Percentiles rank a stretch among this genome's conserved stretches.
Evolutionary conservation across 805 yeast species (phyloP).

Genomic region (Barnettozyma sucrosica): DNA sequence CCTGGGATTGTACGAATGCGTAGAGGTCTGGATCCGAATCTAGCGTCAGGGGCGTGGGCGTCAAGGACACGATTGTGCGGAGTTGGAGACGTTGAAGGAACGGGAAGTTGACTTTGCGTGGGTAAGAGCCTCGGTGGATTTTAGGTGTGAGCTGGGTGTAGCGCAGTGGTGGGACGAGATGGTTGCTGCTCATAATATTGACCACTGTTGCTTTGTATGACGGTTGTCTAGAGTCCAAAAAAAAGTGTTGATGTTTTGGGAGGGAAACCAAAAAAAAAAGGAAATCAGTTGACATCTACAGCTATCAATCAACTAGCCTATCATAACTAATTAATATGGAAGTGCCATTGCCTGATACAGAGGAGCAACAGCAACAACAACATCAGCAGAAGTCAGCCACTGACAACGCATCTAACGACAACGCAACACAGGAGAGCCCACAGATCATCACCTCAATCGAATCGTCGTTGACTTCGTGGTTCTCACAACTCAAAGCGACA

Average conservation of each 20-base stretch:
- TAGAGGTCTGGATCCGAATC: slow-evolving; percentile 46
- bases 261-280: too few species aligned
- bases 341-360: neutral
- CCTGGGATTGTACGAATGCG: slow-evolving; percentile 45
- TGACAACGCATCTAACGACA: too few species aligned
- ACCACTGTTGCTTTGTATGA: neutral
- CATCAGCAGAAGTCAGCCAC: neutral
- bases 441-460: neutral
- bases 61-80: slow-evolving; percentile 68
- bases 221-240: too few species aligned
- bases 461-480: neutral
- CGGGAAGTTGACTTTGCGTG: slow-evolving; percentile 65
- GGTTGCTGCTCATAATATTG: neutral
- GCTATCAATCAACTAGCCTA: too few species aligned
- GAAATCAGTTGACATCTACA: too few species aligned
- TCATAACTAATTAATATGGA: too few species aligned
- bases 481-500: neutral
- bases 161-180: slow-evolving; percentile 67
- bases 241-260: too few species aligned
- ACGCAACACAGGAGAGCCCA: neutral
- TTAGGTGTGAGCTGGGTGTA: slow-evolving; percentile 62
- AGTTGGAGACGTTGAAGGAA: slow-evolving; percentile 62
- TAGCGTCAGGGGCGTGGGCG: slow-evolving; percentile 64
- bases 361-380: neutral
- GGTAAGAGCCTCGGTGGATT: slow-evolving; percentile 82